A percentile compares a stretch with the other conserved stretches of the same genome.
Evolutionary conservation across 345 rosid genomes (phyloP).

Genomic region (Eutrema yunnanense): DNA sequence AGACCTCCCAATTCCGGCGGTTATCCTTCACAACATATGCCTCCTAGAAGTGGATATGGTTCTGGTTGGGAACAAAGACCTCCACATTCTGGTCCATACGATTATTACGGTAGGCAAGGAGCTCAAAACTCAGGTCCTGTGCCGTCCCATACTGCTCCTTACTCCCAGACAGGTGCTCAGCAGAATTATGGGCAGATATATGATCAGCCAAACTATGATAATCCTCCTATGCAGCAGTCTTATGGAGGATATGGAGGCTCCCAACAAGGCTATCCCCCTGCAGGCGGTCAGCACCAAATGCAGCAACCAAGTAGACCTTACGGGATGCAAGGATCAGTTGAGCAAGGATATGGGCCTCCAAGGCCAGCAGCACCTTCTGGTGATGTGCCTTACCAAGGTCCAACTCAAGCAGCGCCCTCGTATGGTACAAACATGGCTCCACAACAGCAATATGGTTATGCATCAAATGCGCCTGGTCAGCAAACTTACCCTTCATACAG

Average conservation of each 20-base stretch:
- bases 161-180: slow-evolving; percentile 57
- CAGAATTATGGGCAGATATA: slow-evolving; percentile 69
- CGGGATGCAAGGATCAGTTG: slow-evolving; percentile 47
- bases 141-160: slow-evolving; percentile 46
- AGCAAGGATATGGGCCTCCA: slow-evolving; percentile 62
- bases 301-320: slow-evolving; percentile 66
- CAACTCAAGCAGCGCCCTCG: slow-evolving; percentile 41
- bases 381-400: slow-evolving; percentile 42
- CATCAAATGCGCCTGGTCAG: slow-evolving; percentile 51
- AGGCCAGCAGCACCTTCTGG: slow-evolving; percentile 26
- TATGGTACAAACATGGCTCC: slow-evolving; percentile 48
- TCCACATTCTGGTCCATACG: slow-evolving; percentile 58
- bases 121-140: slow-evolving; percentile 44
- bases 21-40: slow-evolving; percentile 61
- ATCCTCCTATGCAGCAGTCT: slow-evolving; percentile 45
- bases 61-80: slow-evolving; percentile 82
- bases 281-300: slow-evolving; percentile 48
- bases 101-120: slow-evolving; percentile 73
- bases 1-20: slow-evolving; percentile 50
- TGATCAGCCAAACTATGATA: slow-evolving; percentile 59
- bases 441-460: slow-evolving; percentile 69
- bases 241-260: slow-evolving; percentile 56
- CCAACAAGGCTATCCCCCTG: slow-evolving; percentile 56
- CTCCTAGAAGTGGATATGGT: slow-evolving; percentile 60
- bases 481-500: slow-evolving; percentile 58